Base-by-base conservation (phyloP, 352 stramenopile genomes). In the Aphanomyces astaci region DNA sequence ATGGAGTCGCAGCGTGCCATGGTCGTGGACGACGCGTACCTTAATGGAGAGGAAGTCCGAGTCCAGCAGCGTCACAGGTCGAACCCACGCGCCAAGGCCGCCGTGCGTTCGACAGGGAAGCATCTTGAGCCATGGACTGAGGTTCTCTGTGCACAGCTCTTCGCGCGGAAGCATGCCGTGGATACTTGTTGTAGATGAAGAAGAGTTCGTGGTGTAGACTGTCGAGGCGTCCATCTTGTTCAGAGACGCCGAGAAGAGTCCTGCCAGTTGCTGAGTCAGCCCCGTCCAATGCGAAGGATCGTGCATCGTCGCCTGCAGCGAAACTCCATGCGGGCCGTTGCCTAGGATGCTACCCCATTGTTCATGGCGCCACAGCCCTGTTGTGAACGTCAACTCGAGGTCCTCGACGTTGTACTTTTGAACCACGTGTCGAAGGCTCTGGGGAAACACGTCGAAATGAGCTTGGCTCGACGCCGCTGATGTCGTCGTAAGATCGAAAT, bases 81-180 rank as follows among this genome's bases (percentile, higher is more conserved):
- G 80, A 48, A 96, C 78, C 3, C 94, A 79, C 49, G 68, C 64
- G 3, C 84, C 85, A 1, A 96, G 74, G 1, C 87, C 84, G 1
- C 77, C 66, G 30, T 88, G 72, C 4, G 76, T 69, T 17, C 87
- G 81, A 54, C 86, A 95, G 15, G 88, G 88, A 27, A 95, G 75
- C 74, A 96, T 83, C 73, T 95, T 95, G 62, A 96, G 79, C 86
- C 84, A 94, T 25, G 88, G 86, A 51, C 85, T 90, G 36, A 96
- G 76, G 64, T 96, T 96, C 71, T 96, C 88, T 0, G 88, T 94
- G 63, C 88, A 96, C 22, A 93, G 75, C 72, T 93, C 84, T 67
- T 96, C 88, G 4, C 86, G 79, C 4, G 84, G 74, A 22, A 96
- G 73, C 51, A 77, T 76, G n/a, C 78, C 87, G 62, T 93, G 78